Evolutionary conservation across 2,329 filamentous ascomycete genomes (phyloP), one percentile per base, ranked within the genome.

Genomic region (Fusarium sp.): DNA sequence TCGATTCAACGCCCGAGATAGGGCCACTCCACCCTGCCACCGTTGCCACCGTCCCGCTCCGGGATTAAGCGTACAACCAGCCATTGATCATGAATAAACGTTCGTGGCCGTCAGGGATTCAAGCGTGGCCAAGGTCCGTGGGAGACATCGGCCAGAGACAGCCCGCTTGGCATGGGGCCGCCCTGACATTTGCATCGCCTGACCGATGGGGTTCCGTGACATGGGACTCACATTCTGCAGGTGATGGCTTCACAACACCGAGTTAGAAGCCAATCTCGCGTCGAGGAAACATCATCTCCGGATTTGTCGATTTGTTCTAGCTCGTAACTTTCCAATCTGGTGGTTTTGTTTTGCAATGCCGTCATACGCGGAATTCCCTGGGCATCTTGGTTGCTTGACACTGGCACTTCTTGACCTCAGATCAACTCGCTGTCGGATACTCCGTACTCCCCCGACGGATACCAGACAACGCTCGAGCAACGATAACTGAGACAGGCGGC

Each of bases 11-110:
- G 65, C 47, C 47, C 27, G 71, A 68, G 36, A 56, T 69, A 67
- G 63, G 58, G 63, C 47, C 63, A 63, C 31, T 61, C 65, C 66
- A 68, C 68, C 63, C 3, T 18, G 22, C 69, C 77, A 78, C 77
- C 75, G 77, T 71, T 70, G 63, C 70, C 75, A 76, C 77, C 77
- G 65, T 63, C 59, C 63, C 59, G 60, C 61, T 61, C 74, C 62
- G 54, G 67, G 64, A 65, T 74, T 36, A 33, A 69, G 38, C 65
- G 35, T 58, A 68, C 57, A 56, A 62, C 71, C 66, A 63, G 38
- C 63, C 71, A 74, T 25, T 63, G 63, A 67, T 67, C 68, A 27
- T 42, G 40, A 52, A 59, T 20, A 61, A 67, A 65, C 54, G 60
- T 50, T 63, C 18, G 31, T 47, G 59, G 45, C 16, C 8, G 27